Percentiles rank a stretch among this genome's conserved stretches.
Evolutionary conservation across 768 basidiomycete species (phyloP).

Genomic region (Rhodocollybia butyracea): DNA sequence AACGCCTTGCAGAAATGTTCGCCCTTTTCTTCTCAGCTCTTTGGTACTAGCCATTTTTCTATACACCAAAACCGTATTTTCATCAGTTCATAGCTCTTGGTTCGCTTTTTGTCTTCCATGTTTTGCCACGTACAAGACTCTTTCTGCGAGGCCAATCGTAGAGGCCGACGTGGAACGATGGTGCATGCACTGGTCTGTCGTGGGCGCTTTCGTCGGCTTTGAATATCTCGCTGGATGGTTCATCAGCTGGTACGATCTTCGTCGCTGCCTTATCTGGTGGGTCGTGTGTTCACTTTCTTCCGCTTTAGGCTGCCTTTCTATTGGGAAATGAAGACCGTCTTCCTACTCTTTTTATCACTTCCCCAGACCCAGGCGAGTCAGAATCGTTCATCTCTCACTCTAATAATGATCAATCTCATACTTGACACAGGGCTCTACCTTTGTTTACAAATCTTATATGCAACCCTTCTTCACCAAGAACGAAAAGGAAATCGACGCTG

Average conservation of each 20-base stretch:
- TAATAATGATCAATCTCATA: constrained; percentile 6
- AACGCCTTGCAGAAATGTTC: constrained; percentile 13
- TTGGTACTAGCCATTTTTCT: constrained; percentile 1
- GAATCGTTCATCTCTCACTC: neutral
- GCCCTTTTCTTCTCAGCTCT: constrained; percentile 11
- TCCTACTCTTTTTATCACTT: constrained; percentile 64
- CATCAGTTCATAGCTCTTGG: constrained; percentile 49
- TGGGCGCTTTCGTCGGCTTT: constrained; percentile 57
- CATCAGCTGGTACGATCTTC: constrained; percentile 54
- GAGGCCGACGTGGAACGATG: constrained; percentile 55
- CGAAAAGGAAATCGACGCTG: constrained; percentile 57
- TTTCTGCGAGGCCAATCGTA: constrained; percentile 45
- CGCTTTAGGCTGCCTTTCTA: constrained; percentile 67
- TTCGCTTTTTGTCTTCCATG: constrained; percentile 65
- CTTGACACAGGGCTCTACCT: constrained; percentile 56
- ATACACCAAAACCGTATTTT: neutral
- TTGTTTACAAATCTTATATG: constrained; percentile 57
- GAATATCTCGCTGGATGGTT: constrained; percentile 64
- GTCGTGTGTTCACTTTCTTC: constrained; percentile 13
- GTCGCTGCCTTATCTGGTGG: constrained; percentile 9
- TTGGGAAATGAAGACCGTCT: constrained; percentile 68
- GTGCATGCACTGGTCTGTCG: constrained; percentile 62
- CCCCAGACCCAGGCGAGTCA: constrained; percentile 62
- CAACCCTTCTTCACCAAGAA: constrained; percentile 59
- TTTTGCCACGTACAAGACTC: constrained; percentile 65